Base-by-base conservation (phyloP, 2,329 filamentous ascomycete genomes). In the Exophiala calicioides region DNA sequence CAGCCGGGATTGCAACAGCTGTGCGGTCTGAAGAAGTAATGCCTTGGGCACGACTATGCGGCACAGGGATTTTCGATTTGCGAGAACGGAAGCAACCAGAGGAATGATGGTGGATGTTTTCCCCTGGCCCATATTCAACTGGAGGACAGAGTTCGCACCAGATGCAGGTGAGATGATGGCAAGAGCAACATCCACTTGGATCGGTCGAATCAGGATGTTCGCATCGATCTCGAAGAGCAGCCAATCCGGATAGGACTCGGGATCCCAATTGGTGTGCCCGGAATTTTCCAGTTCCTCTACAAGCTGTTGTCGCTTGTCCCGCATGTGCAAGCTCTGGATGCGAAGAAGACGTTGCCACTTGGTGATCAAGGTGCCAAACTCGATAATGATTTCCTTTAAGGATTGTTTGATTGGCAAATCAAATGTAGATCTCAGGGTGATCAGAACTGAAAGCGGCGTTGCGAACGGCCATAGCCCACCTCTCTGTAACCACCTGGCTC, bases 101-200 rank as follows among this genome's bases (percentile, higher is more conserved):
- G 84, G 84, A 0, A 84, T 74, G 40, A 90, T 86, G 2, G 86
- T 78, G 0, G 83, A 84, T 0, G 81, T 81, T 52, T 87, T 88
- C 0, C 84, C 84, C 58, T 85, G 77, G 0, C 84, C 84, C 83
- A 88, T 88, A 52, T 85, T 86, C 2, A 88, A 62, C 56, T 86
- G 82, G 68, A 86, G 75, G 0, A 82, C 75, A 0, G 72, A 62
- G 53, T 82, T 85, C 0, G 60, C 20, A n/a, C n/a, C n/a, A n/a
- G n/a, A n/a, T n/a, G n/a, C n/a, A 0, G 74, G 73, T 0, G 57
- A 39, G 2, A 72, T 75, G 78, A 88, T 87, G 15, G 74, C 59
- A 0, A 46, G 33, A 0, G 83, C 79, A 38, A 88, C 80, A 2
- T 75, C 60, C 2, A 75, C 69, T 58, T 88, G 84, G 0, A 79